Evolutionary conservation across 148 eudicot genomes (phyloP).

Genomic region (Cornus kousa): DNA sequence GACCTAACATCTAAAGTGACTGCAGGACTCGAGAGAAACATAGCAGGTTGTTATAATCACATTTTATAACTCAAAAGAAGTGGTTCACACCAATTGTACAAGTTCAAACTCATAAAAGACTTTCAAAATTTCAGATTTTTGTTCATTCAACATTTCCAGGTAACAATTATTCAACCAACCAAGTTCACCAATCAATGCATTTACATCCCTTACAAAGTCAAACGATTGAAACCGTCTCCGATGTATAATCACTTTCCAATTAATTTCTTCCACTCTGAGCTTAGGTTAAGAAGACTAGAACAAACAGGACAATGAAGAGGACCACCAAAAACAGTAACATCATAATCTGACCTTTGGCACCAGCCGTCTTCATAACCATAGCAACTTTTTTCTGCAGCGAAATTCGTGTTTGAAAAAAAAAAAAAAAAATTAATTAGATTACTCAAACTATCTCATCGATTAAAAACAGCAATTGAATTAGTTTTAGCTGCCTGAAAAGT

Average conservation of each 20-base stretch:
- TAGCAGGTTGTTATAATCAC: too few relatives aligned
- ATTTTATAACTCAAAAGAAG: too few relatives aligned
- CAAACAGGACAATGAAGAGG: constrained; percentile 69
- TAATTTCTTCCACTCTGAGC: constrained; percentile 9
- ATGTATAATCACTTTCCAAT: background rate
- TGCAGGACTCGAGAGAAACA: too few relatives aligned
- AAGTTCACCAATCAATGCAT: constrained; percentile 2
- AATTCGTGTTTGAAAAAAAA: background rate
- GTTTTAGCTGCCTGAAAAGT: too few relatives aligned
- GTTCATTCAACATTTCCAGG: background rate
- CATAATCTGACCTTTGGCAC: constrained; percentile 87
- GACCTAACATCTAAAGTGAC: too few relatives aligned
- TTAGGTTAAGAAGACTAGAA: constrained; percentile 72
- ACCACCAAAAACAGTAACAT: constrained; percentile 76
- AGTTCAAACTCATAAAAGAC: background rate
- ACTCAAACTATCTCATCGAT: too few relatives aligned
- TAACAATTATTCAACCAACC: background rate
- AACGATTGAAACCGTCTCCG: background rate
- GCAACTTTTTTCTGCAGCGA: constrained; percentile 82
- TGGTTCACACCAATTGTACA: too few relatives aligned
- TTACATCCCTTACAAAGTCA: background rate
- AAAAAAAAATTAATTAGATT: too few relatives aligned
- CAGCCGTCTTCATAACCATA: constrained; percentile 88
- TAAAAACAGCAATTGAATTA: too few relatives aligned
- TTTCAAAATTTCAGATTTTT: background rate